Conservation (phyloP, 345 rosid genomes). For the Moringa oleifera region DNA sequence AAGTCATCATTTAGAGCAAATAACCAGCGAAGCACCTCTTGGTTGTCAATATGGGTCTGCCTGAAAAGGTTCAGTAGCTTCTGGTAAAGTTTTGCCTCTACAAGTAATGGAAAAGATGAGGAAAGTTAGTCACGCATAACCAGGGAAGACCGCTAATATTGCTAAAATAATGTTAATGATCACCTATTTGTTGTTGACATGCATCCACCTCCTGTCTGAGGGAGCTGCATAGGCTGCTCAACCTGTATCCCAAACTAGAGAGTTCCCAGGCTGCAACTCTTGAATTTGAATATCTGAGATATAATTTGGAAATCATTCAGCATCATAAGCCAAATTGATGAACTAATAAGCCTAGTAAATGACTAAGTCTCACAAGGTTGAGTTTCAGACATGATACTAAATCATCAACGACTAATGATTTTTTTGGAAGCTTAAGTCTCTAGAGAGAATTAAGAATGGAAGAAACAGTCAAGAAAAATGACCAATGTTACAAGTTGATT, state of each 20-base stretch:
- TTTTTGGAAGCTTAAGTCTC: too few relatives aligned
- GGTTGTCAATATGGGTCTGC: constrained; percentile 47
- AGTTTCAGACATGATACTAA: too few relatives aligned
- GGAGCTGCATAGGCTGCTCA: constrained; percentile 33
- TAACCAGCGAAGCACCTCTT: constrained; percentile 49
- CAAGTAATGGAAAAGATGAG: constrained; percentile 4
- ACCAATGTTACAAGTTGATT: constrained; percentile 10
- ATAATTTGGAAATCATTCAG: constrained; percentile 7
- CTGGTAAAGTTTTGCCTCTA: constrained; percentile 55
- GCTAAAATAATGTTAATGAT: background rate
- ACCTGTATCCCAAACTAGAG: constrained; percentile 41
- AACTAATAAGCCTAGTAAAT: background rate
- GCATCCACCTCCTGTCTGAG: constrained; percentile 52
- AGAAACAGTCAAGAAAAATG: background rate
- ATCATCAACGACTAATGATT: background rate
- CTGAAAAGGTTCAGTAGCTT: constrained; percentile 39
- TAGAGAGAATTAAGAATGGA: background rate
- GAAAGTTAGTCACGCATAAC: background rate
- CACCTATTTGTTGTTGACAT: constrained; percentile 56
- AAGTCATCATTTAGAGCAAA: constrained; percentile 50
- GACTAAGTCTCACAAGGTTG: too few relatives aligned
- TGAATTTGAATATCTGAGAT: constrained; percentile 35
- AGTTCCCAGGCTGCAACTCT: constrained; percentile 61
- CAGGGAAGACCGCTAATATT: constrained; percentile 7
- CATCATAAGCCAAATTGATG: background rate